Evolutionary conservation across 768 basidiomycete genomes (phyloP).

Genomic region (Gelatoporia subvermispora): DNA sequence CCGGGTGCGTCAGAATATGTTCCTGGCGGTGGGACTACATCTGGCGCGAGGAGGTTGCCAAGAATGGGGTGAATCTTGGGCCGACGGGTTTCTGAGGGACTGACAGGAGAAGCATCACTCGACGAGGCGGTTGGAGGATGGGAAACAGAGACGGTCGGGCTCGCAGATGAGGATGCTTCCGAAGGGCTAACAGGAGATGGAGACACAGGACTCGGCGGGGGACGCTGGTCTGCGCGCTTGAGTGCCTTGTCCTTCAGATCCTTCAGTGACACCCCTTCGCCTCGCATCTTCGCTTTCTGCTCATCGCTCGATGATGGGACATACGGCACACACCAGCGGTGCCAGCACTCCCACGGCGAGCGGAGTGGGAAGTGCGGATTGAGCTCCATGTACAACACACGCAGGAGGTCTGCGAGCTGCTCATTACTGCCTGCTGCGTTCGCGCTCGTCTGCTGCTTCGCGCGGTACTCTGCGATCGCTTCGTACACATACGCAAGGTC

Average conservation of each 20-base stretch:
- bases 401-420: too few species aligned
- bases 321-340: constrained; percentile 16
- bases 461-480: too few species aligned
- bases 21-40: constrained; percentile 1
- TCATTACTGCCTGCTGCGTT: too few species aligned
- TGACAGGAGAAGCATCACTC: not conserved
- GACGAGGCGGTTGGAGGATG: not conserved
- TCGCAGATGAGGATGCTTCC: too few species aligned
- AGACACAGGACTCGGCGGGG: too few species aligned
- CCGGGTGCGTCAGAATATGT: constrained; percentile 12
- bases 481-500: too few species aligned
- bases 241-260: constrained; percentile 8
- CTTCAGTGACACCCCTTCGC: not conserved
- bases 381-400: constrained; percentile 4
- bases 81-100: too few species aligned
- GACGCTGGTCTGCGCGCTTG: constrained; percentile 5
- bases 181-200: too few species aligned
- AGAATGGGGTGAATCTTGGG: not conserved
- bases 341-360: constrained; percentile 16
- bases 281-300: not conserved
- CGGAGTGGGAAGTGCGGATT: constrained; percentile 9
- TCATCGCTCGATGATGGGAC: not conserved
- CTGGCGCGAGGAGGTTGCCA: not conserved
- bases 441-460: too few species aligned
- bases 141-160: not conserved